These are phyloP conservation scores for Heritiera littoralis DNA, from an alignment of 345 rosid genomes.

Conservation along the genomic window DNA sequence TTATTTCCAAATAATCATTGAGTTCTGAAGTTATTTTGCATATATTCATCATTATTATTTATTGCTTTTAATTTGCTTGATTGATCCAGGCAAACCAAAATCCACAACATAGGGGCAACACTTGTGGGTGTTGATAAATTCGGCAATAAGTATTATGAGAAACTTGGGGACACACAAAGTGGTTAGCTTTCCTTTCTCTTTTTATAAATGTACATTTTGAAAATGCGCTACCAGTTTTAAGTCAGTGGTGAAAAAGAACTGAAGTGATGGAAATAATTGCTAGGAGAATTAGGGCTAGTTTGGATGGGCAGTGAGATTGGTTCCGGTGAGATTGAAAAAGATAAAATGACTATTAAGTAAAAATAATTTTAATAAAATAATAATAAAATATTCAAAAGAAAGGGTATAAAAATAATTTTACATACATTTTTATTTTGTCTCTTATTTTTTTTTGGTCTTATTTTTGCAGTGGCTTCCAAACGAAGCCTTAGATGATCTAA, in stretches of 20 bases:
- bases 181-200: constrained; percentile 48
- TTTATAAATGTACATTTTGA: neutral
- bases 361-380: no score
- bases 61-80: constrained; percentile 21
- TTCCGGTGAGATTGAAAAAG: no score
- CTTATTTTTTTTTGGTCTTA: no score
- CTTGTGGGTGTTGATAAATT: constrained; percentile 85
- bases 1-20: neutral
- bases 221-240: neutral
- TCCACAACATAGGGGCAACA: constrained; percentile 85
- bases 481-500: neutral
- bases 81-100: constrained; percentile 82
- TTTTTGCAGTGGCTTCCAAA: no score
- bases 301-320: no score
- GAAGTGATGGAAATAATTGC: neutral
- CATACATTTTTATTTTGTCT: no score
- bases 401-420: no score
- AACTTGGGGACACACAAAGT: constrained; percentile 58
- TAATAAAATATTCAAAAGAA: no score
- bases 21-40: neutral
- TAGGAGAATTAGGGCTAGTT: neutral
- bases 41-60: neutral
- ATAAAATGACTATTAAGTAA: no score
- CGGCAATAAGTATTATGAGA: constrained; percentile 93
- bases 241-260: neutral